Base-by-base conservation (phyloP, 2,329 filamentous ascomycete genomes). In the Fusarium dlaminii region DNA sequence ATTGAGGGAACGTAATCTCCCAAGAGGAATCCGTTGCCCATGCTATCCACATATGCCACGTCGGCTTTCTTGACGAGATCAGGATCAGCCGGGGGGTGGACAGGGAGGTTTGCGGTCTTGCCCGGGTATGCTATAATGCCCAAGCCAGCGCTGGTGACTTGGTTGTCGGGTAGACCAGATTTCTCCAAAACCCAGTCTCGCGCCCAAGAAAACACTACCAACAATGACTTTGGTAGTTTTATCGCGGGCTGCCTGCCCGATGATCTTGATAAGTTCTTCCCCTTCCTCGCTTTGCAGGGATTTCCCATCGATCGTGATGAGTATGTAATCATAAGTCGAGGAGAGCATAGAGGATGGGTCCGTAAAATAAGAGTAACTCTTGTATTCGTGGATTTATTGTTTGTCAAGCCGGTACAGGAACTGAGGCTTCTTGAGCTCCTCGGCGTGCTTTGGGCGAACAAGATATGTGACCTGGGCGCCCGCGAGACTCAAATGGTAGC, bases 71-170 rank as follows among this genome's bases (percentile, higher is more conserved):
- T 42, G 4, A 42, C 22, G 0, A 42, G 7, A 10, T 17, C 14
- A 42, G 9, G 3, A 24, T 42, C 14, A 24, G 40, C 22, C 13
- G 14, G 13, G 39, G 39, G 14, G 7, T 42, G 6, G 14, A 42
- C 3, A 6, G 1, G 22, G 39, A n/a, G 13, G 22, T 17, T 42
- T 6, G 22, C 7, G 1, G 39, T n/a, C 39, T 42, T 42, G 8
- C 39, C 22, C 3, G 39, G 6, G 8, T n/a, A n/a, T n/a, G 39
- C 13, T 15, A 0, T 1, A 1, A 42, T 10, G 22, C 22, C 40
- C 4, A n/a, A 7, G 14, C 22, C 22, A 8, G 8, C 40, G 22
- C 40, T 42, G 14, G n/a, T 24, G 24, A 24, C 14, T 8, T 42
- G 40, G 11, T 17, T 3, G 5, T 11, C 8, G 2, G 14, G 1